Evolutionary conservation across 441 rosid species (phyloP).

Genomic region (Croton laevigatus): DNA sequence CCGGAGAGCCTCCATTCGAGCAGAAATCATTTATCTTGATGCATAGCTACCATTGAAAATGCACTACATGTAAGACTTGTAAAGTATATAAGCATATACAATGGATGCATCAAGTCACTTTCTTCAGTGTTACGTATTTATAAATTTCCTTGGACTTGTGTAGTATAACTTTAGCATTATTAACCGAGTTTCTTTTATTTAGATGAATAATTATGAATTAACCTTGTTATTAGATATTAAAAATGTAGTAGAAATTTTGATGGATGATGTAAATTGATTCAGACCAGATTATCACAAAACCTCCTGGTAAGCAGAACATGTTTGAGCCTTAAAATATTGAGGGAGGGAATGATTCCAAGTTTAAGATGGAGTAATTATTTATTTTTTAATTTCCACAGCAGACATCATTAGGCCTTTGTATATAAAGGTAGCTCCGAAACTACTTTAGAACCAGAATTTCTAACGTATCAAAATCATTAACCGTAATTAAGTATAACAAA

Average conservation of each 20-base stretch:
- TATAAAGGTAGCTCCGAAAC: neutral
- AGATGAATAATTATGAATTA: neutral
- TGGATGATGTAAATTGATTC: too few relatives aligned
- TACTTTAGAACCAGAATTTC: neutral
- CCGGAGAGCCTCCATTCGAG: conserved; percentile 46
- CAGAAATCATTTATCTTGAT: conserved; percentile 51
- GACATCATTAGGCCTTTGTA: too few relatives aligned
- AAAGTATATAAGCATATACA: neutral
- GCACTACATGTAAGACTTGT: neutral
- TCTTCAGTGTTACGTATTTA: neutral
- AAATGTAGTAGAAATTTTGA: too few relatives aligned
- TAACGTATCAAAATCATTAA: neutral
- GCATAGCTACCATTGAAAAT: conserved; percentile 27
- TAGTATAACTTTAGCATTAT: neutral
- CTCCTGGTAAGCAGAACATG: too few relatives aligned
- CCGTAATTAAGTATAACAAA: neutral
- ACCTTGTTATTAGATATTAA: neutral
- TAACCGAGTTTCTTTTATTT: neutral
- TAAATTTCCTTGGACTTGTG: neutral
- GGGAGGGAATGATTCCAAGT: too few relatives aligned
- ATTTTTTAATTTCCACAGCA: too few relatives aligned
- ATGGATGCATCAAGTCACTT: neutral
- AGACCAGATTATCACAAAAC: too few relatives aligned
- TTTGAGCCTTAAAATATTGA: too few relatives aligned
- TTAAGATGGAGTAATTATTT: too few relatives aligned